These are phyloP conservation scores for Aspergillus versicolor DNA, from an alignment of 2,329 filamentous ascomycete species.

Conservation along the genomic window DNA sequence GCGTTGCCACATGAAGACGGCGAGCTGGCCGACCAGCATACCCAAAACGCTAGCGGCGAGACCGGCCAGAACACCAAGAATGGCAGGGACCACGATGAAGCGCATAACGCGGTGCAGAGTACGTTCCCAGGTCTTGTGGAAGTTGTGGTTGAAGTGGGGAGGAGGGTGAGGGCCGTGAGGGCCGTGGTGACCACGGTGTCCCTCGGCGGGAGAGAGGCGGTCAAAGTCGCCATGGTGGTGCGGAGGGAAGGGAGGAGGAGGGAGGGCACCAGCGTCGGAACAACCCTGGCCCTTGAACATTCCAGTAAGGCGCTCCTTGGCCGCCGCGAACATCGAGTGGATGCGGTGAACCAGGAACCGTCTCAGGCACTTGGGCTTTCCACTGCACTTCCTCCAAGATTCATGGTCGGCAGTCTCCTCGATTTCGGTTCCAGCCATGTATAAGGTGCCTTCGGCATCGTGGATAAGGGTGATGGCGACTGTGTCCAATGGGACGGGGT, in stretches of 20 bases:
- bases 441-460: slow-evolving; percentile 34
- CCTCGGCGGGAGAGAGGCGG: slow-evolving; percentile 7
- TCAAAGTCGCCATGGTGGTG: slow-evolving; percentile 6
- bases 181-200: slow-evolving; percentile 8
- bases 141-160: slow-evolving; percentile 31
- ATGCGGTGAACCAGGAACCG: slow-evolving; percentile 41
- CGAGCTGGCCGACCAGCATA: slow-evolving; percentile 48
- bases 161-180: slow-evolving; percentile 9
- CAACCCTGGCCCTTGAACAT: slow-evolving; percentile 29
- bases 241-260: slow-evolving; percentile 6
- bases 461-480: slow-evolving; percentile 42
- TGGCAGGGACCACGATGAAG: slow-evolving; percentile 46
- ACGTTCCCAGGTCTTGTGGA: slow-evolving; percentile 38
- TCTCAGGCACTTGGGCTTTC: slow-evolving; percentile 40
- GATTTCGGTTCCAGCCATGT: slow-evolving; percentile 38
- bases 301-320: slow-evolving; percentile 35
- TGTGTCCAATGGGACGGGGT: slow-evolving; percentile 46
- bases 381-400: slow-evolving; percentile 45
- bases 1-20: slow-evolving; percentile 47
- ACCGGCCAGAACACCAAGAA: slow-evolving; percentile 48
- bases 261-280: slow-evolving; percentile 23
- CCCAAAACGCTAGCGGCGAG: slow-evolving; percentile 47
- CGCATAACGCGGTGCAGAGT: slow-evolving; percentile 42
- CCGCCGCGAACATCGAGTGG: slow-evolving; percentile 36
- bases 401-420: slow-evolving; percentile 38